Base-by-base conservation (phyloP, 2,329 filamentous ascomycete species). In the Aspergillus luchuensis region DNA sequence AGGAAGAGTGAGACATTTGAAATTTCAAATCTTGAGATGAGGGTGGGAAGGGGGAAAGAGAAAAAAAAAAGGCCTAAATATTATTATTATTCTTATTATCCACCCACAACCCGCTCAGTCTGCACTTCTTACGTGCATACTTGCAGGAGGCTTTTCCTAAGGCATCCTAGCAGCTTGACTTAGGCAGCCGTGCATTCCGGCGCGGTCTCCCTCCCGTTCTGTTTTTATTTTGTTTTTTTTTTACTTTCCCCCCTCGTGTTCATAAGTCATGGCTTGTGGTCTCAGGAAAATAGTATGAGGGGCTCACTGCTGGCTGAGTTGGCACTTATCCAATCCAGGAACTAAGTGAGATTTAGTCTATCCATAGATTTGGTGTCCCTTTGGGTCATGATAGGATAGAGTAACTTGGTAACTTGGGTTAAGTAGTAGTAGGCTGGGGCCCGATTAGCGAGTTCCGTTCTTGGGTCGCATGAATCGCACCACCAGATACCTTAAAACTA, bases 241-340 rank as follows among this genome's bases (percentile, higher is more conserved):
- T 36, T 4, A 13, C 33, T 55, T 28, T 7, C 10, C 25, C 52
- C 52, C 52, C 52, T 59, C 51, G 58, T 59, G 58, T 59, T 59
- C 45, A 23, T 33, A 39, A 33, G 33, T 39, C 49, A 55, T 23
- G 38, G 21, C 41, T 53, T 28, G 23, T 38, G 28, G 23, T 59
- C 43, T 38, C 28, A 59, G 36, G 41, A 41, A 38, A 19, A 33
- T 33, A 28, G 28, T 28, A 28, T 28, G 15, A 23, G 25, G 45
- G 19, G 25, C 7, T n/a, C 11, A 28, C 15, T 8, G 48, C 15
- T 17, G 21, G 45, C 49, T 52, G 33, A 52, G 49, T 49, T 49
- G 45, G 45, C 45, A 49, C 23, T 30, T 43, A 33, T 30, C 38
- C 28, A 36, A 17, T 28, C 25, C 52, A 45, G 38, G 39, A 25